phyloP scores from a whole-genome alignment of 2,329 filamentous ascomycete genomes.

The Talaromyces islandicus region DNA sequence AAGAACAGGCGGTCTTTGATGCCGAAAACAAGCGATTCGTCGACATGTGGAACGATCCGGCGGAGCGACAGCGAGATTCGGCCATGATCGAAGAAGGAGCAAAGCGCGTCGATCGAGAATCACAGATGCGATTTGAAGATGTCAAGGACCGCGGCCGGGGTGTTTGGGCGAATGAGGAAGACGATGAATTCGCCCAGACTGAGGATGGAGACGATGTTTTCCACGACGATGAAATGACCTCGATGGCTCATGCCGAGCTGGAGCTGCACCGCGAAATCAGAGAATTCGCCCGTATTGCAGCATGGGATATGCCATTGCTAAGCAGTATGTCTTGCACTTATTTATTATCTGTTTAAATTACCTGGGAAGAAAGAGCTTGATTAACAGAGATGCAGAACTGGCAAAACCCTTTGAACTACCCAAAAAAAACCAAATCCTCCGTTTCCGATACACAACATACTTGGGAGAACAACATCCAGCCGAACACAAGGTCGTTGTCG shows the following conservation, averaged over 20 bases:
- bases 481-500: slow-evolving; percentile 86
- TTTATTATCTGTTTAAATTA: not conserved
- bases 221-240: slow-evolving; percentile 76
- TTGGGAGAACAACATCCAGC: slow-evolving; percentile 91
- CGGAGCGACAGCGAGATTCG: slow-evolving; percentile 21
- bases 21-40: slow-evolving; percentile 29
- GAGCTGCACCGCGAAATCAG: slow-evolving; percentile 83
- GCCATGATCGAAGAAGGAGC: slow-evolving; percentile 28
- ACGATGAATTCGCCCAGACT: slow-evolving; percentile 37
- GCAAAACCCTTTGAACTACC: slow-evolving; percentile 76
- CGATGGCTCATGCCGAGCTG: slow-evolving; percentile 76
- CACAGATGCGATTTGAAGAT: slow-evolving; percentile 24
- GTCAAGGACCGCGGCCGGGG: slow-evolving; percentile 20
- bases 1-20: slow-evolving; percentile 31
- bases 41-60: slow-evolving; percentile 31
- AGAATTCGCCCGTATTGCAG: slow-evolving; percentile 78
- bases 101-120: slow-evolving; percentile 25
- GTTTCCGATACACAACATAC: slow-evolving; percentile 96
- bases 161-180: slow-evolving; percentile 41
- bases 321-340: slow-evolving; percentile 61
- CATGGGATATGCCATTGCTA: slow-evolving; percentile 93
- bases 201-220: slow-evolving; percentile 51
- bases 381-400: slow-evolving; percentile 54
- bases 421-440: slow-evolving; percentile 60
- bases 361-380: not conserved